Evolutionary conservation across 352 stramenopile species (phyloP), one percentile per base, ranked within the genome.

Genomic region (Globisporangium uncinulatum): DNA sequence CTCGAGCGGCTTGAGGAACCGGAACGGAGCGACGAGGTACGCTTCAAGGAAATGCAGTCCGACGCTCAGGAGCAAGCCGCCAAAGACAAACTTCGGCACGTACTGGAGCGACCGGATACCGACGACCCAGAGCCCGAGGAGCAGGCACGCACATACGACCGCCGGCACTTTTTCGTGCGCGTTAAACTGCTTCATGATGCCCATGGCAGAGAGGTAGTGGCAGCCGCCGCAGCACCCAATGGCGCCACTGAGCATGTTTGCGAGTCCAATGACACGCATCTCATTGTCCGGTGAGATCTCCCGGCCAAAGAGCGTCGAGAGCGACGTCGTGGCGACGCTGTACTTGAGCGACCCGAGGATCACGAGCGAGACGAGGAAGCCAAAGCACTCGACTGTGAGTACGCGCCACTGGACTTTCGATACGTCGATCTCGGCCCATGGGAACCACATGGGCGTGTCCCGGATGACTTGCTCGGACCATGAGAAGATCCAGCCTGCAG

Each of bases 71-170:
- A 93, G 61, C 10, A 93, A 55, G 0, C 83, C 83, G 1, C 83
- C 83, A 56, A 91, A 93, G 15, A 93, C 80, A 56, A 93, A 92
- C 58, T 92, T 93, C 0, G 83, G 83, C 13, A 93, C 78, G 34
- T 74, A 88, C 54, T 92, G 76, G 10, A 93, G 62, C 64, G 77
- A 61, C 7, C 67, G 67, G 46, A 93, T 89, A 7, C 83, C 83
- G 3, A 75, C 59, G 31, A 76, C 69, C 83, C 83, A 93, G 13
- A 93, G 59, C 34, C 70, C 32, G 0, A 87, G 19, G 20, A 90
- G 51, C 32, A 91, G 57, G 21, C 56, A 71, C 0, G 81, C 73
- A 32, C 77, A 91, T 3, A 93, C 75, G 3, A 92, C 53, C 11
- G 83, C 83, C n/a, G 83, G 83, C 0, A 89, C 68, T 51, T 82